phyloP scores from a whole-genome alignment of 1,139 yeast species.

The Suzukiozyma palmioleophila region DNA sequence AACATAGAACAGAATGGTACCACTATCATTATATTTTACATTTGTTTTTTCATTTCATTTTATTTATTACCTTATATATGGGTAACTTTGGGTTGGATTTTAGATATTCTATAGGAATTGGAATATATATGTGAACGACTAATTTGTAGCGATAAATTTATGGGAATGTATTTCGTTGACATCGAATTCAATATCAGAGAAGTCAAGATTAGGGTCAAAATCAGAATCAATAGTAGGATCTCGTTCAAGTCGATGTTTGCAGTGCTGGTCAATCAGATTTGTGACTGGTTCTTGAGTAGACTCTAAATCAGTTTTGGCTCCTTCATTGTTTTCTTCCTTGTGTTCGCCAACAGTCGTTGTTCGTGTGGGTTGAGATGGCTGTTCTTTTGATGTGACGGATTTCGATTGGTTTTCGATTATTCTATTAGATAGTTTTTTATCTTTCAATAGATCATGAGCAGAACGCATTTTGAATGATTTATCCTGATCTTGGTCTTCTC shows the following conservation, averaged over 20 bases:
- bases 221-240: constrained; percentile 25
- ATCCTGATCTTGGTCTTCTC: constrained; percentile 25
- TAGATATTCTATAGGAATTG: constrained; percentile 3
- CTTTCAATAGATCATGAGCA: constrained; percentile 40
- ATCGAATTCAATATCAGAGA: constrained; percentile 10
- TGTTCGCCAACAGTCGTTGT: not conserved
- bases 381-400: not conserved
- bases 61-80: not conserved
- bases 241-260: constrained; percentile 7
- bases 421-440: constrained; percentile 10
- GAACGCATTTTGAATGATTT: constrained; percentile 41
- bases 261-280: not conserved
- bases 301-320: constrained; percentile 4
- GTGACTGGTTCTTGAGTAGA: constrained; percentile 6
- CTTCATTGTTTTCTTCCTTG: not conserved
- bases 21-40: not conserved
- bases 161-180: not conserved
- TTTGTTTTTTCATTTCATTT: constrained; percentile 3
- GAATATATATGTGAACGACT: constrained; percentile 1
- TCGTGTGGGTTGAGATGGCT: not conserved
- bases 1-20: constrained; percentile 2
- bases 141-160: constrained; percentile 3
- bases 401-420: not conserved
- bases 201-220: constrained; percentile 25
- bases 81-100: constrained; percentile 3